A percentile compares a stretch with the other conserved stretches of the same genome.
phyloP scores from a whole-genome alignment of 352 stramenopile genomes.

The Peronospora farinosa region DNA sequence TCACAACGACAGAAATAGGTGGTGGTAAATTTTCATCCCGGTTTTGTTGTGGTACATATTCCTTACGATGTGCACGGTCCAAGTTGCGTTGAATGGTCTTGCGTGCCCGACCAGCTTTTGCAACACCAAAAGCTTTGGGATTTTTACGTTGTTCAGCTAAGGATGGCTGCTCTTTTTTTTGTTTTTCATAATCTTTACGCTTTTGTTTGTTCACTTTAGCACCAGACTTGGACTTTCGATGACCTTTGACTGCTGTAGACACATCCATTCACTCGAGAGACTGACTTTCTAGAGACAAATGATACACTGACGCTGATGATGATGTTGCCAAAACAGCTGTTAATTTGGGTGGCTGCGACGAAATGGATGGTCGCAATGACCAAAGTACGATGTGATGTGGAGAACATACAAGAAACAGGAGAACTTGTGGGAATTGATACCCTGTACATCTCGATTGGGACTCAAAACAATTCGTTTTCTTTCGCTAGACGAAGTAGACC shows the following conservation, averaged over 20 bases:
- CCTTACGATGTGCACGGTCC: conserved; percentile 95
- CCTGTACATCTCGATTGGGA: too few species aligned
- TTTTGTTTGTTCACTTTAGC: conserved; percentile 95
- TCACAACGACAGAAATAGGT: conserved; percentile 95
- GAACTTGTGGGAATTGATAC: too few species aligned
- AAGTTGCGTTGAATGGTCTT: conserved; percentile 97
- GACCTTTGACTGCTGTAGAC: conserved; percentile 44
- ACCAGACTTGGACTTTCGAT: conserved; percentile 82
- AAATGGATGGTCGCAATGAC: neutral
- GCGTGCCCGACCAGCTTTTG: conserved; percentile 93
- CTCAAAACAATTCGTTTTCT: conserved; percentile 72
- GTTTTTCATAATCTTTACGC: conserved; percentile 84
- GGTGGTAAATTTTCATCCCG: conserved; percentile 84
- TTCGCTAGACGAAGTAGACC: conserved; percentile 55
- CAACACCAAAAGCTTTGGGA: conserved; percentile 93
- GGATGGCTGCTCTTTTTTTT: conserved; percentile 73
- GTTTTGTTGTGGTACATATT: conserved; percentile 91
- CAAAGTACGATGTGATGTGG: conserved; percentile 1
- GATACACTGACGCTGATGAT: conserved; percentile 3
- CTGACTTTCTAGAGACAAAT: neutral
- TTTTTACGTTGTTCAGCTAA: conserved; percentile 93
- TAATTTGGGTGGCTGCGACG: conserved; percentile 18
- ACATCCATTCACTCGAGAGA: conserved; percentile 33
- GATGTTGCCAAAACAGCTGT: too few species aligned
- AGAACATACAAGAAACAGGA: too few species aligned